Evolutionary conservation across 2,329 filamentous ascomycete species (phyloP).

Genomic region (Ophiostoma sp.): DNA sequence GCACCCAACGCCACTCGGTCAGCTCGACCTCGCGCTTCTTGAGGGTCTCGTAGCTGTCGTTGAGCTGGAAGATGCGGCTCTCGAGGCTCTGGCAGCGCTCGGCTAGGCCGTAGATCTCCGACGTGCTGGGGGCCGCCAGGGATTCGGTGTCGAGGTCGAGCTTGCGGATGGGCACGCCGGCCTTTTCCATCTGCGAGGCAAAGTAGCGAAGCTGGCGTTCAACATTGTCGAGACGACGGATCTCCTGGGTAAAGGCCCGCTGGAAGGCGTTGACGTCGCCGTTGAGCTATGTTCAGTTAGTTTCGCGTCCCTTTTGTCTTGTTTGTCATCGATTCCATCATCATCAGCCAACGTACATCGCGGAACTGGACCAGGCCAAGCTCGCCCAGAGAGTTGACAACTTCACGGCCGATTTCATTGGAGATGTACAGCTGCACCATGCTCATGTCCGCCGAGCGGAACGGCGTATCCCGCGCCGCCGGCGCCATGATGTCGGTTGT

Average conservation of each 20-base stretch:
- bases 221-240: conserved; percentile 93
- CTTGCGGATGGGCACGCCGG: conserved; percentile 76
- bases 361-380: conserved; percentile 94
- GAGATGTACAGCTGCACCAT: conserved; percentile 99
- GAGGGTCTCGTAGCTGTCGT: conserved; percentile 96
- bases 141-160: conserved; percentile 86
- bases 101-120: conserved; percentile 92
- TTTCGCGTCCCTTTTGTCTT: conserved; percentile 8
- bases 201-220: conserved; percentile 97
- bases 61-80: conserved; percentile 82
- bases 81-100: conserved; percentile 91
- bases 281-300: conserved; percentile 63
- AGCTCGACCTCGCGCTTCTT: conserved; percentile 97
- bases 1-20: conserved; percentile 96
- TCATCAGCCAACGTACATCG: conserved; percentile 60
- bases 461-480: conserved; percentile 78
- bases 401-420: conserved; percentile 97
- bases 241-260: conserved; percentile 94
- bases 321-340: background rate
- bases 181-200: conserved; percentile 91
- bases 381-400: conserved; percentile 93
- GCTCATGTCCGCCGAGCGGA: conserved; percentile 99
- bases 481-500: conserved; percentile 51
- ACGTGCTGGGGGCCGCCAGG: conserved; percentile 79
- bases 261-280: conserved; percentile 91